Percentiles rank a stretch among this genome's conserved stretches.
These are phyloP conservation scores for Rugosomyces carneus DNA, from an alignment of 1,284 basidiomycete species.

Conservation along the genomic window DNA sequence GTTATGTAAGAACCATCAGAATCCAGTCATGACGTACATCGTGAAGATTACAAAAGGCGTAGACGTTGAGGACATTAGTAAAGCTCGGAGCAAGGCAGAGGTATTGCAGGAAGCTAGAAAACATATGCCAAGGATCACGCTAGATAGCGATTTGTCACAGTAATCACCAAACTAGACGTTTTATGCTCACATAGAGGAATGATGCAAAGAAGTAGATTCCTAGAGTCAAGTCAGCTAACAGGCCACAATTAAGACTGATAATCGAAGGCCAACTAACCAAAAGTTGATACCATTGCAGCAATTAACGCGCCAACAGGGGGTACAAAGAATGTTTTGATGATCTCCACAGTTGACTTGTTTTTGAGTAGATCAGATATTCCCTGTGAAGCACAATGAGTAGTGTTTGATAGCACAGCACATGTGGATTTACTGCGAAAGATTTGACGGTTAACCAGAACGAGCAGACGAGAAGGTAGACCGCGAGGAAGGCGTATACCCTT, in stretches of 20 bases:
- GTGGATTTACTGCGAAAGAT: constrained; percentile 60
- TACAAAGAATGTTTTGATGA: constrained; percentile 56
- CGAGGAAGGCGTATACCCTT: constrained; percentile 63
- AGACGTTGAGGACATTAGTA: constrained; percentile 92
- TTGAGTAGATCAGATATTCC: constrained; percentile 49
- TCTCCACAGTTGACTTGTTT: constrained; percentile 37
- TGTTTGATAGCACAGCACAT: not conserved
- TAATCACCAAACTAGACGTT: not conserved
- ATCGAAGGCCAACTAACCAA: constrained; percentile 52
- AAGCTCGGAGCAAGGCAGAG: constrained; percentile 86
- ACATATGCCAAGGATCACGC: constrained; percentile 98
- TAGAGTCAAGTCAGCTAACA: constrained; percentile 18
- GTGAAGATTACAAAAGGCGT: constrained; percentile 94
- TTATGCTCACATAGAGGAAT: constrained; percentile 75
- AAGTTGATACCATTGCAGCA: constrained; percentile 85
- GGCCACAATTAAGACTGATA: not conserved
- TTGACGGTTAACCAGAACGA: constrained; percentile 66
- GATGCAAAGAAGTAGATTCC: constrained; percentile 81
- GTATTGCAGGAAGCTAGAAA: constrained; percentile 95
- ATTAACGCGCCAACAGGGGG: constrained; percentile 80
- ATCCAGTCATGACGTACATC: constrained; percentile 47
- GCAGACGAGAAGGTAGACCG: constrained; percentile 66
- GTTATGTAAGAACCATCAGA: constrained; percentile 8
- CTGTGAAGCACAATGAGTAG: constrained; percentile 28
- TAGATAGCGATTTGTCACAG: constrained; percentile 25